These are phyloP conservation scores for Trichophyton simii DNA, from an alignment of 2,329 filamentous ascomycete species.

Conservation along the genomic window DNA sequence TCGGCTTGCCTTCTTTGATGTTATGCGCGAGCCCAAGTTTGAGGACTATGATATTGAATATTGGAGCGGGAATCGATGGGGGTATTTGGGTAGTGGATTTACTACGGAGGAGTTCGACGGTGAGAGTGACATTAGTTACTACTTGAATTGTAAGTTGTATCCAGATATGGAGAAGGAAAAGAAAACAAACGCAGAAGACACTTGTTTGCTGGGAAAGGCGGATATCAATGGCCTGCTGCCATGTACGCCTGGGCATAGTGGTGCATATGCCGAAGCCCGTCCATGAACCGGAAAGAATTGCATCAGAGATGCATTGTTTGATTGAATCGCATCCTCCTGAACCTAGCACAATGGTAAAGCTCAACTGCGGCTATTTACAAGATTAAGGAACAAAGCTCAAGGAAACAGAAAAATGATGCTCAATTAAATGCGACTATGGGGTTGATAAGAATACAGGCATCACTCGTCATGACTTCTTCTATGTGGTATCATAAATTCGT, in stretches of 20 bases:
- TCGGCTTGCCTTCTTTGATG: conserved; percentile 14
- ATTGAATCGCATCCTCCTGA: background rate
- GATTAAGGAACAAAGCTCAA: background rate
- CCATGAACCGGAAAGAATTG: background rate
- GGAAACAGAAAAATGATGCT: background rate
- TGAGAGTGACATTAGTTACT: conserved; percentile 11
- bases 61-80: conserved; percentile 14
- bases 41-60: conserved; percentile 15
- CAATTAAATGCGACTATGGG: background rate
- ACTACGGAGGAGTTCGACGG: conserved; percentile 11
- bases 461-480: background rate
- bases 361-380: background rate
- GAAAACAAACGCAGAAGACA: background rate
- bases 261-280: background rate
- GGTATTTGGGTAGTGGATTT: conserved; percentile 13
- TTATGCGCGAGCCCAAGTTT: conserved; percentile 10
- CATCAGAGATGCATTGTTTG: background rate
- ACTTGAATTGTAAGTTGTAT: conserved; percentile 12
- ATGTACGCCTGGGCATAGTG: conserved; percentile 4
- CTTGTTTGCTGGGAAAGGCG: background rate
- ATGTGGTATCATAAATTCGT: conserved; percentile 6
- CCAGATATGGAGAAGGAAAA: conserved; percentile 1
- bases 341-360: background rate
- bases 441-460: background rate
- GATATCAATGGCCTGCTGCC: conserved; percentile 6